Conservation (phyloP, 306 rosid species). For the Dryas octopetala region DNA sequence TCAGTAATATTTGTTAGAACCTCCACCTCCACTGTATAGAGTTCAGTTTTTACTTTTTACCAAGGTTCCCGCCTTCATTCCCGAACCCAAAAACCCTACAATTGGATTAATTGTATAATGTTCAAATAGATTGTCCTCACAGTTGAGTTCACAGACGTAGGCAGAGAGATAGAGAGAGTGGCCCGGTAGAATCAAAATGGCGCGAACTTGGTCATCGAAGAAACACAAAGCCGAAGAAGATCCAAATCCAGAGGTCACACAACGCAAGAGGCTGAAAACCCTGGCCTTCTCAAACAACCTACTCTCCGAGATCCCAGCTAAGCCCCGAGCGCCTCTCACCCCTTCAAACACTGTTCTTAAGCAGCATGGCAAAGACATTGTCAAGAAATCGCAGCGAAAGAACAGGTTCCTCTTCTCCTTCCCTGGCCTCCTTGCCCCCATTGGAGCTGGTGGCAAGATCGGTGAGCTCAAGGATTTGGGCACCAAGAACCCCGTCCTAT, state of each 20-base stretch:
- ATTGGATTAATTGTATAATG: no score
- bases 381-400: slow-evolving; percentile 83
- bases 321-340: slow-evolving; percentile 34
- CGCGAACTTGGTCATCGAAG: slow-evolving; percentile 37
- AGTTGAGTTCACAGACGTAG: no score
- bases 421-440: slow-evolving; percentile 75
- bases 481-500: slow-evolving; percentile 79
- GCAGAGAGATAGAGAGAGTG: no score
- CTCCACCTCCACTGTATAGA: no score
- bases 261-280: slow-evolving; percentile 73
- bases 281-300: slow-evolving; percentile 58
- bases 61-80: no score
- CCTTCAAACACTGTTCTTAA: slow-evolving; percentile 68
- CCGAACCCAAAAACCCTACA: no score
- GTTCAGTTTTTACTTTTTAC: no score
- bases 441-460: slow-evolving; percentile 64
- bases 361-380: slow-evolving; percentile 82
- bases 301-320: slow-evolving; percentile 49
- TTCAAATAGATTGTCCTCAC: no score
- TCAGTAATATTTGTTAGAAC: no score
- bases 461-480: slow-evolving; percentile 90
- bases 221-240: slow-evolving; percentile 15
- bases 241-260: slow-evolving; percentile 35
- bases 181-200: slow-evolving; percentile 32
- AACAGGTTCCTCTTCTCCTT: slow-evolving; percentile 83